Evolutionary conservation across 1,284 basidiomycete species (phyloP), one percentile per base, ranked within the genome.

Genomic region (Ustilago shanxiensis): DNA sequence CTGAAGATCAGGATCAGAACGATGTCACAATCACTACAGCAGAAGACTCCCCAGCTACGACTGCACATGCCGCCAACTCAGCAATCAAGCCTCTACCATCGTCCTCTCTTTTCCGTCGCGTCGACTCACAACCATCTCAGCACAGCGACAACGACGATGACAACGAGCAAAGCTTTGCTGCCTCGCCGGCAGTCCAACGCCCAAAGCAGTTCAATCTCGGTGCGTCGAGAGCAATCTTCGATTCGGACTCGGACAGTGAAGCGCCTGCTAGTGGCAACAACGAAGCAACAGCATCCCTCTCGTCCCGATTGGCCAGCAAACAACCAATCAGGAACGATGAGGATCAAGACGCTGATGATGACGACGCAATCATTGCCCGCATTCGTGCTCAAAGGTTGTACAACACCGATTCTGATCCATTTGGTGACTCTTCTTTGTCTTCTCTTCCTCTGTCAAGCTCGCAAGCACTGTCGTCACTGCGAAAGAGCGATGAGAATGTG

Each of bases 211-310:
- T 76, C 35, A 66, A 71, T 16, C 39, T 76, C 16, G 73, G 73
- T 8, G 47, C 44, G 16, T 60, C 73, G 2, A 64, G 61, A 22
- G 68, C 73, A 10, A 76, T 76, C 57, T 75, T 56, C 45, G 73
- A 76, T 37, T 76, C 73, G 4, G 73, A 71, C 47, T 76, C 68
- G 35, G 72, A 74, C 0, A 52, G 24, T 44, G 71, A 72, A 14
- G 31, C 49, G 8, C 47, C 47, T 5, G 51, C 41, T 18, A 45
- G n/a, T 6, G 41, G 41, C 41, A 11, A 44, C 41, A 11, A 44
- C 1, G 9, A 7, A 37, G 35, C 8, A 14, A 3, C 3, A 9
- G 8, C 8, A 37, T 16, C 29, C 16, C 31, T 18, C 52, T 31
- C 24, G 41, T 50, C 37, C 37, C 33, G n/a, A 24, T 33, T 29